phyloP scores from a whole-genome alignment of 2,329 filamentous ascomycete genomes.

The Penicillium vulpinum region DNA sequence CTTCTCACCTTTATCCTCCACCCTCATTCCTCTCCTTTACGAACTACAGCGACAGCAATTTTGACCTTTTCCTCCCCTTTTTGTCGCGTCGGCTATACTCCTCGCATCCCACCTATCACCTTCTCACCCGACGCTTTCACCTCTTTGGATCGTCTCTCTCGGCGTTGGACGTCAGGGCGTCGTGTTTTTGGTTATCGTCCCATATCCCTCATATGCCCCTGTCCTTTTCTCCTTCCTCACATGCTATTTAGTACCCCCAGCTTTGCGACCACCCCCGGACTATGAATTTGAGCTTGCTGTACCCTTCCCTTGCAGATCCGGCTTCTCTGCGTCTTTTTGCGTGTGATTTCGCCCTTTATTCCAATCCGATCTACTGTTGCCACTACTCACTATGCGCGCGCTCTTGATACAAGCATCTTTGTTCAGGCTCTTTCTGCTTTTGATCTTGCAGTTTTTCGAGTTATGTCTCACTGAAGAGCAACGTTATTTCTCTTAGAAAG shows the following conservation, averaged over 20 bases:
- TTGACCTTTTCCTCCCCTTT: constrained; percentile 13
- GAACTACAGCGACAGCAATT: constrained; percentile 17
- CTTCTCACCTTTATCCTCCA: constrained; percentile 4
- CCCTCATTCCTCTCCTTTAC: constrained; percentile 17
- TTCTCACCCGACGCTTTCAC: constrained; percentile 26
- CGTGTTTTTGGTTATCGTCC: constrained; percentile 34
- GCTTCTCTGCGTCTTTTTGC: constrained; percentile 6
- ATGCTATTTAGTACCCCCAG: constrained; percentile 3
- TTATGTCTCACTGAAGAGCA: constrained; percentile 1
- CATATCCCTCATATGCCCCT: constrained; percentile 33
- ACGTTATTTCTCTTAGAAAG: constrained; percentile 14
- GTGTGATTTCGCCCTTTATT: not conserved
- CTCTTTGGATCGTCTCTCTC: constrained; percentile 36
- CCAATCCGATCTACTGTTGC: constrained; percentile 3
- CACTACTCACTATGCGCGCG: constrained; percentile 1
- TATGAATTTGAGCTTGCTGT: constrained; percentile 20
- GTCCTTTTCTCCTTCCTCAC: constrained; percentile 12
- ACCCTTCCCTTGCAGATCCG: constrained; percentile 10
- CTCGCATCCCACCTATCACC: constrained; percentile 6
- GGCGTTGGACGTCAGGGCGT: constrained; percentile 44
- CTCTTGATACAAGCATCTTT: constrained; percentile 12
- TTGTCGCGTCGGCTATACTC: constrained; percentile 10
- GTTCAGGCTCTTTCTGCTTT: constrained; percentile 8
- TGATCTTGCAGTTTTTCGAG: constrained; percentile 6
- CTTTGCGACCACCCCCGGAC: constrained; percentile 11